phyloP scores from a whole-genome alignment of 2,329 filamentous ascomycete species.

The Aureobasidium sp. region DNA sequence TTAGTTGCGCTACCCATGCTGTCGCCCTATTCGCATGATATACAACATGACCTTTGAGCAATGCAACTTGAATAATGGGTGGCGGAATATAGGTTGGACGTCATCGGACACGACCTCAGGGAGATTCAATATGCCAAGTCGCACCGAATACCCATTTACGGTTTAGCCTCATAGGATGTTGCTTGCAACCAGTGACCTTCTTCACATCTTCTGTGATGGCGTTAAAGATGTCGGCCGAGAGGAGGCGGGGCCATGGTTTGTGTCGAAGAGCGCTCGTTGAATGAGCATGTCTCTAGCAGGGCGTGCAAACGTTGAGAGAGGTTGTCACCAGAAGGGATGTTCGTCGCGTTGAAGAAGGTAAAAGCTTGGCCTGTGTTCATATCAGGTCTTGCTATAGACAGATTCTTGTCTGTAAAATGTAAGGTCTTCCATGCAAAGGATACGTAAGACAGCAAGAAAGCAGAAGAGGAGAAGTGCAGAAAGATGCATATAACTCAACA shows the following conservation, averaged over 20 bases:
- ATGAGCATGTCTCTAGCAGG: background rate
- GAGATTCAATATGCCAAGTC: conserved; percentile 11
- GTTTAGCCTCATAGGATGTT: background rate
- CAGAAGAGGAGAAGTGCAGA: background rate
- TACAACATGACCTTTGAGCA: background rate
- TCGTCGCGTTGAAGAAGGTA: no score
- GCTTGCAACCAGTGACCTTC: background rate
- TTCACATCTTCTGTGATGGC: background rate
- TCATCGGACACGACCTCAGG: background rate
- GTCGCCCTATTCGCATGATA: background rate
- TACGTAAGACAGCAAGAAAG: background rate
- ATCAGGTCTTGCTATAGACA: background rate
- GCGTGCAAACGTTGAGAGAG: background rate
- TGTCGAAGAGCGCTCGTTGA: background rate
- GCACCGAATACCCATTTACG: conserved; percentile 4
- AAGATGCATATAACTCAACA: background rate
- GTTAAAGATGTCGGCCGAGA: background rate
- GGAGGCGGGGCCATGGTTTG: background rate
- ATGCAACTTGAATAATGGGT: background rate
- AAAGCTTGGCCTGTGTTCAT: background rate
- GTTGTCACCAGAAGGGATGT: no score
- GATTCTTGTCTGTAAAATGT: background rate
- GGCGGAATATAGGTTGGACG: background rate
- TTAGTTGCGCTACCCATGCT: background rate
- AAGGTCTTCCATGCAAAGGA: background rate